Percentiles rank a stretch among this genome's conserved stretches.
Conservation (phyloP, 106 monocot species). For the Dioscorea alata region DNA sequence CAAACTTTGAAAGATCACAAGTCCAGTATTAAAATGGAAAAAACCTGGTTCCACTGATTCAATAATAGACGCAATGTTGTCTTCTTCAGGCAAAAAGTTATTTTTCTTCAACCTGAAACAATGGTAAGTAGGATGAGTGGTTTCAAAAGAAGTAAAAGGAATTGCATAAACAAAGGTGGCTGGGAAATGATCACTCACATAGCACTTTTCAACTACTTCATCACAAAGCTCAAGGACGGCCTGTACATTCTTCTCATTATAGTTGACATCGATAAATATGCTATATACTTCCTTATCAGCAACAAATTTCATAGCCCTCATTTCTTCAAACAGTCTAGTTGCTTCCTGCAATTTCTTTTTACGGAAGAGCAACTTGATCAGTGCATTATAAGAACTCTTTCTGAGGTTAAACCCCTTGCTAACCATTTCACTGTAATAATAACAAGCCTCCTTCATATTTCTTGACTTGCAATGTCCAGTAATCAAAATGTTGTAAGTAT, state of each 20-base stretch:
- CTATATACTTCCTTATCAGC: conserved; percentile 56
- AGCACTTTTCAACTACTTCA: conserved; percentile 51
- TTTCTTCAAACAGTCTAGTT: conserved; percentile 73
- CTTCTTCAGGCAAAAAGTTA: too few species aligned
- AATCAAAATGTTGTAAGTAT: conserved; percentile 87
- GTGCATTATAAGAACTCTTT: conserved; percentile 49
- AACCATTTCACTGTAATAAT: conserved; percentile 72
- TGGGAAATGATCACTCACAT: neutral
- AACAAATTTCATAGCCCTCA: conserved; percentile 42
- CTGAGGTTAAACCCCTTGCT: conserved; percentile 62
- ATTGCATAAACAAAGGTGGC: too few species aligned
- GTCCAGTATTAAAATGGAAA: too few species aligned
- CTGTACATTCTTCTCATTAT: conserved; percentile 53
- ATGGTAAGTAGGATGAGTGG: too few species aligned
- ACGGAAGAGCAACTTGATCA: conserved; percentile 52
- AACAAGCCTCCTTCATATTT: conserved; percentile 89
- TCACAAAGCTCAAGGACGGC: conserved; percentile 72
- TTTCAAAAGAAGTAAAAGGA: too few species aligned
- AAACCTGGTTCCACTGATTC: too few species aligned
- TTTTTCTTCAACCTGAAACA: too few species aligned
- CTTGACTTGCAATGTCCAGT: conserved; percentile 86
- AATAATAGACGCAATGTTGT: too few species aligned
- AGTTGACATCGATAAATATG: conserved; percentile 64
- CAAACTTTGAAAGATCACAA: too few species aligned
- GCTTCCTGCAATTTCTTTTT: conserved; percentile 75